phyloP scores from a whole-genome alignment of 2,329 filamentous ascomycete species.

The Penicillium carneum region DNA sequence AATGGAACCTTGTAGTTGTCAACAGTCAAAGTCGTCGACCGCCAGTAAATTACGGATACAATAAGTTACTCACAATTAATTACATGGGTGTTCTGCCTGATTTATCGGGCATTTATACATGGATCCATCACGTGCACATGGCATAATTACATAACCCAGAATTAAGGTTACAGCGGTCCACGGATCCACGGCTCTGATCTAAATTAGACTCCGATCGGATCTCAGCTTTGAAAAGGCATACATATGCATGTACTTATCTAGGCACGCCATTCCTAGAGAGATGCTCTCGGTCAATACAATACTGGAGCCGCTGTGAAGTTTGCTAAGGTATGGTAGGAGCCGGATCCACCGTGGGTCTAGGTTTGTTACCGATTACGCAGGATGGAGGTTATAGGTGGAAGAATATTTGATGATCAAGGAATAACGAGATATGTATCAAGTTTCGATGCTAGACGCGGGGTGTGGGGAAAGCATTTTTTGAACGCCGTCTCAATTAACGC shows the following conservation, averaged over 20 bases:
- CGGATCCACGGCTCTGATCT: neutral
- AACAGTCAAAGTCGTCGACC: constrained; percentile 22
- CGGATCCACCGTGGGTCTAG: neutral
- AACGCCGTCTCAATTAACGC: neutral
- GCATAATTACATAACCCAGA: neutral
- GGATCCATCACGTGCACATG: neutral
- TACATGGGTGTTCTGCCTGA: constrained; percentile 17
- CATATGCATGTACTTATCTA: neutral
- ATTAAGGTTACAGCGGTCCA: neutral
- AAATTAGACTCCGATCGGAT: neutral
- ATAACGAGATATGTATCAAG: neutral
- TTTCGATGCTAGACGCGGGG: neutral
- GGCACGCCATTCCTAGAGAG: neutral
- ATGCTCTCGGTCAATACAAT: neutral
- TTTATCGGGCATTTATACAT: neutral
- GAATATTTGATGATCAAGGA: too few relatives aligned
- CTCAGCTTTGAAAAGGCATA: neutral
- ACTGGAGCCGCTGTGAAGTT: neutral
- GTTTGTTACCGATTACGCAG: neutral
- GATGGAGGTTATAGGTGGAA: too few relatives aligned
- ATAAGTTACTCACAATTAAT: constrained; percentile 20
- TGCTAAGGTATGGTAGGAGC: neutral
- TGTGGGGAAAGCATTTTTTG: too few relatives aligned
- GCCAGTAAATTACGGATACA: constrained; percentile 33
- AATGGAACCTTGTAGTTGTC: constrained; percentile 25